Percentiles rank a stretch among this genome's conserved stretches.
These are phyloP conservation scores for Arabidopsis thaliana DNA, from an alignment of 345 rosid species.

Conservation along the genomic window DNA sequence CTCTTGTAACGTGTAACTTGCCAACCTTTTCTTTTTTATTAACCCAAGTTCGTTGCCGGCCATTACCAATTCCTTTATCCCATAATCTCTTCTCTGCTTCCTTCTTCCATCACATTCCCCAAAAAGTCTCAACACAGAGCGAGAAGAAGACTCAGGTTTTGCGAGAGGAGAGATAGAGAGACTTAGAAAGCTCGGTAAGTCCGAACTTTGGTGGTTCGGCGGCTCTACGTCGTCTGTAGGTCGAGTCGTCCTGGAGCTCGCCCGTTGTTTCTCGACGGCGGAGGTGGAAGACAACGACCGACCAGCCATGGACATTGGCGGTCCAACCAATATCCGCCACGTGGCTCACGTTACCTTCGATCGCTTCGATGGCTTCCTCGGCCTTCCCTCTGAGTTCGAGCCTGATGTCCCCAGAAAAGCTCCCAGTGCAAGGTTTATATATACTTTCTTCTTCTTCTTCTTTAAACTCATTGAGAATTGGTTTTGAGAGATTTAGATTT, in stretches of 20 bases:
- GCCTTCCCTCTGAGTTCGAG: slow-evolving; percentile 92
- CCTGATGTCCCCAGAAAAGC: slow-evolving; percentile 83
- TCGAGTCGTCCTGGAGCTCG: slow-evolving; percentile 64
- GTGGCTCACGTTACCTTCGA: slow-evolving; percentile 97
- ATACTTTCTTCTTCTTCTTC: background rate
- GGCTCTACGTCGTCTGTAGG: slow-evolving; percentile 33
- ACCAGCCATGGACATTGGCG: slow-evolving; percentile 81
- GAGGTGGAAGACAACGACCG: slow-evolving; percentile 54
- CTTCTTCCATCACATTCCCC: slow-evolving; percentile 3
- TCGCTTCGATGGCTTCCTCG: slow-evolving; percentile 90
- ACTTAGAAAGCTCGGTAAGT: slow-evolving; percentile 23
- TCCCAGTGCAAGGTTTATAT: slow-evolving; percentile 84
- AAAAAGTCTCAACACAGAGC: background rate
- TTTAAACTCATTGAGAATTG: background rate
- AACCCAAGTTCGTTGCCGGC: slow-evolving; percentile 34
- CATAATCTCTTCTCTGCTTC: slow-evolving; percentile 7
- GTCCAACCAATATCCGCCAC: slow-evolving; percentile 82
- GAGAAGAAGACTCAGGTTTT: background rate
- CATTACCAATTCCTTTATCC: slow-evolving; percentile 23
- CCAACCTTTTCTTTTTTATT: slow-evolving; percentile 16
- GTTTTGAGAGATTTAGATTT: background rate
- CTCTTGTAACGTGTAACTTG: slow-evolving; percentile 19
- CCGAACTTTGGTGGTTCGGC: slow-evolving; percentile 33
- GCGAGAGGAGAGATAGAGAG: slow-evolving; percentile 33
- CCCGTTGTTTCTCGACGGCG: slow-evolving; percentile 64